Base-by-base conservation (phyloP, 2,329 filamentous ascomycete species). In the Pleomassaria siparia region DNA sequence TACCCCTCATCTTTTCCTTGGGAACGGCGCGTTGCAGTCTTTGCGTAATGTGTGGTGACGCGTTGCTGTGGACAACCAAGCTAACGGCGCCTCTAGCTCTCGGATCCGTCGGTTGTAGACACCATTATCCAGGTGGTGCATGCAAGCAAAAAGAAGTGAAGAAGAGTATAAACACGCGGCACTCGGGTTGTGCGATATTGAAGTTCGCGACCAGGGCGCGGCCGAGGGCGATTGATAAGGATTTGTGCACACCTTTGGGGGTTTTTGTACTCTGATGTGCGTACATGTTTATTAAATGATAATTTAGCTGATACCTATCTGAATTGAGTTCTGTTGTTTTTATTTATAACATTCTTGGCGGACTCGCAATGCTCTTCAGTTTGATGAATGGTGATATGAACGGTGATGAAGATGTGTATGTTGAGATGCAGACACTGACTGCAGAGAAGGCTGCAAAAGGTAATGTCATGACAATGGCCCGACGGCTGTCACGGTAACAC, bases 101-200 rank as follows among this genome's bases (percentile, higher is more conserved):
- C 90, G 50, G 91, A 99, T 71, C 94, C 94, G 39, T 83, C 78
- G 50, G 86, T 97, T 20, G 92, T 99, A 21, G 84, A 87, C 40
- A 92, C 86, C 76, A 96, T 99, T 67, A 96, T 97, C 70, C 75
- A 82, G 54, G 83, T 80, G 39, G 92, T 96, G 44, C 87, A 92
- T 62, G 79, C 82, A 56, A 71, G 76, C 51, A 76, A 73, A 61
- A 74, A 72, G 63, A 74, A 74, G 63, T 74, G 68, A 55, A 24
- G 20, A 12, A 18, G 20, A 12, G 15, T 5, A 35, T 9, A 21
- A 20, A 10, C 5, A 21, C 20, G 40, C 41, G 40, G 43, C 45
- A 46, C 47, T 22, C 33, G 37, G 33, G 29, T 37, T 28, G 43
- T 29, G 42, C 30, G 39, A n/a, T 35, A 24, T 32, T 40, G 36